phyloP scores from a whole-genome alignment of 2,329 filamentous ascomycete species.

The Aschersonia sp. region DNA sequence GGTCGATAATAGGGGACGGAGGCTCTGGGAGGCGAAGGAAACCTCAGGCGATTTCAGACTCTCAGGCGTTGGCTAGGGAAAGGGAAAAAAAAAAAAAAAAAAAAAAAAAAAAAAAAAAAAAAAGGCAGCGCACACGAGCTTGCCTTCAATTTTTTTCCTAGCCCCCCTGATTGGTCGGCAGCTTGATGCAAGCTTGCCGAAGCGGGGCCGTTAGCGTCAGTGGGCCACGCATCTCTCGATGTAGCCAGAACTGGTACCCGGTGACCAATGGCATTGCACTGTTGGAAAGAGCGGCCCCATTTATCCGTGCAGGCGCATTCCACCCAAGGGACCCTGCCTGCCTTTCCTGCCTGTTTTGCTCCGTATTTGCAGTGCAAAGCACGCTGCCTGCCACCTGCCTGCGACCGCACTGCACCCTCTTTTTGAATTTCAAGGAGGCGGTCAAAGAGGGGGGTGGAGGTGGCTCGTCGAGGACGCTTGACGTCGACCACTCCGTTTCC shows the following conservation, averaged over 20 bases:
- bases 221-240: conserved; percentile 10
- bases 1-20: background rate
- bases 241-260: conserved; percentile 5
- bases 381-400: background rate
- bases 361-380: background rate
- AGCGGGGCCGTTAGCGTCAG: conserved; percentile 19
- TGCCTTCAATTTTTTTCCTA: conserved; percentile 21
- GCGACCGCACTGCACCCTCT: background rate
- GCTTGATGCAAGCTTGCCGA: conserved; percentile 18
- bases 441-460: background rate
- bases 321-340: conserved; percentile 2
- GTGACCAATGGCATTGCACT: conserved; percentile 2
- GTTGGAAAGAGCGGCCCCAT: background rate
- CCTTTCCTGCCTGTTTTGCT: conserved; percentile 1
- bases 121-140: conserved; percentile 7
- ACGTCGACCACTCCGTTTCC: background rate
- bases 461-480: background rate
- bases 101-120: no score
- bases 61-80: conserved; percentile 10
- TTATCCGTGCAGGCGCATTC: conserved; percentile 3
- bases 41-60: conserved; percentile 10
- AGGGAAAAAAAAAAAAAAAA: no score
- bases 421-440: background rate
- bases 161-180: conserved; percentile 18
- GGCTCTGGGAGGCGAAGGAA: background rate